Conservation (phyloP, 306 rosid species). For the Vigna trinervia region DNA sequence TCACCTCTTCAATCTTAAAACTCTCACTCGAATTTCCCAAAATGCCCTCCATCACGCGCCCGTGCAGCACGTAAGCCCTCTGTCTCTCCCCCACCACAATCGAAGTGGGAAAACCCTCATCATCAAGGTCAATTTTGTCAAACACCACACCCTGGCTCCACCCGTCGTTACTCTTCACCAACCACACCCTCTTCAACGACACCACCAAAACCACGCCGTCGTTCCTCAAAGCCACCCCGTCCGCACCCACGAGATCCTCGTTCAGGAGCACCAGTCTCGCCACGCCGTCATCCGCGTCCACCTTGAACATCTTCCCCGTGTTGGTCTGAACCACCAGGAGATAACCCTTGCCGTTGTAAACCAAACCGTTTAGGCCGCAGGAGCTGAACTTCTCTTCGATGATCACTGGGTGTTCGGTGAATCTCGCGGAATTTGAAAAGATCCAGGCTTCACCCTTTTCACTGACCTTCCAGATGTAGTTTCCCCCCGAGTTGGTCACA, state of each 20-base stretch:
- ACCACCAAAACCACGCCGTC: constrained; percentile 88
- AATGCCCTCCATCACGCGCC: constrained; percentile 58
- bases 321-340: constrained; percentile 74
- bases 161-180: constrained; percentile 67
- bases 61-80: constrained; percentile 70
- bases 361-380: constrained; percentile 78
- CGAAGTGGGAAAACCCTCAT: constrained; percentile 66
- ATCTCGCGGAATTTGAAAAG: constrained; percentile 62
- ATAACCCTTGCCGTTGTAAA: constrained; percentile 76
- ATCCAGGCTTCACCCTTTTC: constrained; percentile 60
- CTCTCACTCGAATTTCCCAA: constrained; percentile 58
- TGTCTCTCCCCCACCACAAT: constrained; percentile 55
- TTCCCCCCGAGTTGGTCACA: constrained; percentile 71
- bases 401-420: constrained; percentile 54
- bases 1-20: constrained; percentile 68
- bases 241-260: constrained; percentile 58
- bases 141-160: constrained; percentile 67
- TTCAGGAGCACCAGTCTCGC: constrained; percentile 61
- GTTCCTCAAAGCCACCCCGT: constrained; percentile 58
- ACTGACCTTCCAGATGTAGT: constrained; percentile 84
- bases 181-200: constrained; percentile 57
- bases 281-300: constrained; percentile 64
- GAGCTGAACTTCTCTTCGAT: constrained; percentile 36
- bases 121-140: constrained; percentile 70
- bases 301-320: constrained; percentile 86